Percentiles rank a stretch among this genome's conserved stretches.
These are phyloP conservation scores for Przewalskia tangutica DNA, from an alignment of 257 asterid species.

Conservation along the genomic window DNA sequence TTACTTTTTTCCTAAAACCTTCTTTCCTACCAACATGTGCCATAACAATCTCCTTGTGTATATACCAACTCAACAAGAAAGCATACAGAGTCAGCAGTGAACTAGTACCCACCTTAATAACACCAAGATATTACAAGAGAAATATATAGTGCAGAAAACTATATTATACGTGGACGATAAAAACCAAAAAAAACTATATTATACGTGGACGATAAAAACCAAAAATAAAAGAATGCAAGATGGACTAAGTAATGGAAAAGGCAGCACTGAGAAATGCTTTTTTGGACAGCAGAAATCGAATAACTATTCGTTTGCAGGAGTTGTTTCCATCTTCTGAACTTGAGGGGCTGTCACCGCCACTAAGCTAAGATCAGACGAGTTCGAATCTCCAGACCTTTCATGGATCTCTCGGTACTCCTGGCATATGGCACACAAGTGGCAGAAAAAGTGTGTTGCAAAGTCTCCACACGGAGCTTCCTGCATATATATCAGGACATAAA, in stretches of 20 bases:
- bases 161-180: neutral
- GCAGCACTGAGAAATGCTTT: neutral
- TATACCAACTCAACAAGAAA: neutral
- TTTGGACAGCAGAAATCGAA: neutral
- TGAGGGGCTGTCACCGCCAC: conserved; percentile 63
- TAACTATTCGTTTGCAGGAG: conserved; percentile 15
- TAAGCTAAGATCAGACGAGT: conserved; percentile 24
- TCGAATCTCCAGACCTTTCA: conserved; percentile 46
- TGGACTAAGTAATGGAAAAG: neutral
- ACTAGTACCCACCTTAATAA: neutral
- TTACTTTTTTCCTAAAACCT: neutral
- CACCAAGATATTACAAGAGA: neutral
- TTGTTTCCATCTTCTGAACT: conserved; percentile 66
- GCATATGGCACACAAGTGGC: conserved; percentile 85
- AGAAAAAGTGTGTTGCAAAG: conserved; percentile 67
- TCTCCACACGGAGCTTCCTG: conserved; percentile 98
- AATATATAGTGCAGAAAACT: neutral
- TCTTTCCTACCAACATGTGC: neutral
- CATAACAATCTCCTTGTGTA: neutral
- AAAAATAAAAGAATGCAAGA: neutral
- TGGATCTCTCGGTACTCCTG: conserved; percentile 91
- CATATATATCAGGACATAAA: neutral
- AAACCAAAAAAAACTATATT: neutral
- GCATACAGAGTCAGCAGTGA: neutral
- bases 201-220: neutral